These are phyloP conservation scores for Aspergillus haitiensis DNA, from an alignment of 495 filamentous ascomycete genomes.

Conservation along the genomic window DNA sequence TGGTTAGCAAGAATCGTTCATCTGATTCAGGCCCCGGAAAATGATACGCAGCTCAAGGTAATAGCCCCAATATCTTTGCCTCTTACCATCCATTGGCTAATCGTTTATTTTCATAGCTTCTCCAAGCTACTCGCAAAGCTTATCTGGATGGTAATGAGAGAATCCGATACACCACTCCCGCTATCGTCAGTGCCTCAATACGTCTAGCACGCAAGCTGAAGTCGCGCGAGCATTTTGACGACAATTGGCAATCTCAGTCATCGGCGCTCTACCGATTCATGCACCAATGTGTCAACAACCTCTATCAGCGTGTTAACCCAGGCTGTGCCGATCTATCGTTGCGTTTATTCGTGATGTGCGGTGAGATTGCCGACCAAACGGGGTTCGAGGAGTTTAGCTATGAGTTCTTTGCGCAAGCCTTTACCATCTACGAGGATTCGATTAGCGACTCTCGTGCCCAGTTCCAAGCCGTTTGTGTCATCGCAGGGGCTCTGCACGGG, in stretches of 20 bases:
- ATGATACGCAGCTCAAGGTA: conserved; percentile 89
- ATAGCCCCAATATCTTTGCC: not conserved
- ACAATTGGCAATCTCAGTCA: conserved; percentile 90
- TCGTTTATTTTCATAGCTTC: conserved; percentile 51
- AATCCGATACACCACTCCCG: conserved; percentile 91
- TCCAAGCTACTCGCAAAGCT: conserved; percentile 84
- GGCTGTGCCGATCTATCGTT: conserved; percentile 83
- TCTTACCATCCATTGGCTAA: conserved; percentile 27
- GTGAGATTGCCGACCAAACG: conserved; percentile 89
- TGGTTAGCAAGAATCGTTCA: conserved; percentile 92
- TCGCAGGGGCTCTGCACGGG: conserved; percentile 83
- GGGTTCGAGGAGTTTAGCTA: conserved; percentile 94
- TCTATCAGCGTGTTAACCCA: conserved; percentile 81
- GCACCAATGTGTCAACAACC: conserved; percentile 79
- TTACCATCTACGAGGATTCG: conserved; percentile 95
- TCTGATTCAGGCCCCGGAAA: conserved; percentile 76
- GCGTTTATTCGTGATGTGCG: conserved; percentile 85
- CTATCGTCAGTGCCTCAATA: conserved; percentile 84
- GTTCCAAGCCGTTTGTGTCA: conserved; percentile 95
- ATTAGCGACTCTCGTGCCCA: conserved; percentile 94
- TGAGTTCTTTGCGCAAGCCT: conserved; percentile 98
- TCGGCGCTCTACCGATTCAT: conserved; percentile 92
- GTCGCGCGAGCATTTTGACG: conserved; percentile 86
- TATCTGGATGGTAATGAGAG: conserved; percentile 93
- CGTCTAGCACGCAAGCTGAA: conserved; percentile 90